Evolutionary conservation across 169 alveolate species (phyloP).

Genomic region (Eimeria sp.): DNA sequence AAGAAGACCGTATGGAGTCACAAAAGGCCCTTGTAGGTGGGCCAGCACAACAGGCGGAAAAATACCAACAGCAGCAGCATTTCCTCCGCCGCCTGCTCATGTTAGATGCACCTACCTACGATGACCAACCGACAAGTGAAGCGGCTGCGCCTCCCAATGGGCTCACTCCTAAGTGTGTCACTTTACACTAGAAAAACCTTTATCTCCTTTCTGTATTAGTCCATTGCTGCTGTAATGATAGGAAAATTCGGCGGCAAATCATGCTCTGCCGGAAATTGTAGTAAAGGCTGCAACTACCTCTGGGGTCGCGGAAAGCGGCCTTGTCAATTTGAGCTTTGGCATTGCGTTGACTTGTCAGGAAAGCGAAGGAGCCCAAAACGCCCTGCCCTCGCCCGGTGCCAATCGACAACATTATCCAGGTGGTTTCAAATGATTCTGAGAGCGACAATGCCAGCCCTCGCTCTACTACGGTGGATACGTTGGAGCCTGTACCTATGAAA

Average conservation of each 20-base stretch:
- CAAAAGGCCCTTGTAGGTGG: constrained; percentile 8
- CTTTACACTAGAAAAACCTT: neutral
- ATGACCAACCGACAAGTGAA: neutral
- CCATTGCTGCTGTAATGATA: neutral
- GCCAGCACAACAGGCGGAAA: constrained; percentile 11
- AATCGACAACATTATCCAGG: constrained; percentile 1
- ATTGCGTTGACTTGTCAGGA: constrained; percentile 30
- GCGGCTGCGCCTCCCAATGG: neutral
- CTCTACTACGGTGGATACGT: neutral
- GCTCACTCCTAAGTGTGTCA: constrained; percentile 28
- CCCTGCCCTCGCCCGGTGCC: constrained; percentile 36
- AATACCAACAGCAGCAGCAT: constrained; percentile 51
- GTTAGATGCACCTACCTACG: constrained; percentile 20
- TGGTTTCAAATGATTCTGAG: neutral
- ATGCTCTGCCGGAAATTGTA: neutral
- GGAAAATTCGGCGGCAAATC: neutral
- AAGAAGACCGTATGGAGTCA: constrained; percentile 31
- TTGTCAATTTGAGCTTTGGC: neutral
- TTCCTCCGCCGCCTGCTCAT: constrained; percentile 68
- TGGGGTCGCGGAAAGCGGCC: neutral
- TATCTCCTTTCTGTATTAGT: neutral
- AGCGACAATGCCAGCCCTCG: neutral
- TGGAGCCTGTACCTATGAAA: neutral
- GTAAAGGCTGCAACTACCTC: neutral
- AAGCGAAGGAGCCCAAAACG: constrained; percentile 8